Conservation (phyloP, 345 rosid species). For the Brassica nigra region DNA sequence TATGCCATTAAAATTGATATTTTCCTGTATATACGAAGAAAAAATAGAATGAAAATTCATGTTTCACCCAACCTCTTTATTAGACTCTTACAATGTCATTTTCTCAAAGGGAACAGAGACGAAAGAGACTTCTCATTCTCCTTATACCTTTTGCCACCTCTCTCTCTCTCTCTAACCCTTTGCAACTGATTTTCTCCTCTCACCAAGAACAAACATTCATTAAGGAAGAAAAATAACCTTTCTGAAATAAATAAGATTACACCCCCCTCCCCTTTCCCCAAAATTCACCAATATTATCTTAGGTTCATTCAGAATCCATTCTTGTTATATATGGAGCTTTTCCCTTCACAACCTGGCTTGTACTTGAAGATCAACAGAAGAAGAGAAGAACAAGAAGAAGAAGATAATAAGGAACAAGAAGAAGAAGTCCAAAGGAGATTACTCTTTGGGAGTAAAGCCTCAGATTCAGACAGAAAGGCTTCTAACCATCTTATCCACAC, state of each 20-base stretch:
- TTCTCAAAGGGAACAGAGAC: conserved; percentile 45
- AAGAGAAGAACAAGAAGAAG: conserved; percentile 29
- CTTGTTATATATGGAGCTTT: conserved; percentile 38
- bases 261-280: conserved; percentile 2
- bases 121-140: conserved; percentile 44
- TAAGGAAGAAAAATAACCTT: conserved; percentile 15
- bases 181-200: conserved; percentile 38
- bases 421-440: conserved; percentile 24
- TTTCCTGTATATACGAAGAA: conserved; percentile 1
- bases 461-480: conserved; percentile 30
- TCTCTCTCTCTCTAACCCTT: conserved; percentile 21
- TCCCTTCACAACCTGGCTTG: conserved; percentile 43
- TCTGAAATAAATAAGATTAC: conserved; percentile 26
- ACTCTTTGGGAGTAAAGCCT: conserved; percentile 37
- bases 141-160: conserved; percentile 37
- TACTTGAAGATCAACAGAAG: conserved; percentile 32
- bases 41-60: conserved; percentile 40
- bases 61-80: conserved; percentile 44
- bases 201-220: conserved; percentile 35
- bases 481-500: conserved; percentile 17
- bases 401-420: conserved; percentile 28
- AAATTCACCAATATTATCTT: conserved; percentile 28
- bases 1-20: conserved; percentile 17
- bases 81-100: conserved; percentile 39
- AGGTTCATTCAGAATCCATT: not conserved